Evolutionary conservation across 805 yeast species (phyloP), one percentile per base, ranked within the genome.

Genomic region (Scheffersomyces ergatensis): DNA sequence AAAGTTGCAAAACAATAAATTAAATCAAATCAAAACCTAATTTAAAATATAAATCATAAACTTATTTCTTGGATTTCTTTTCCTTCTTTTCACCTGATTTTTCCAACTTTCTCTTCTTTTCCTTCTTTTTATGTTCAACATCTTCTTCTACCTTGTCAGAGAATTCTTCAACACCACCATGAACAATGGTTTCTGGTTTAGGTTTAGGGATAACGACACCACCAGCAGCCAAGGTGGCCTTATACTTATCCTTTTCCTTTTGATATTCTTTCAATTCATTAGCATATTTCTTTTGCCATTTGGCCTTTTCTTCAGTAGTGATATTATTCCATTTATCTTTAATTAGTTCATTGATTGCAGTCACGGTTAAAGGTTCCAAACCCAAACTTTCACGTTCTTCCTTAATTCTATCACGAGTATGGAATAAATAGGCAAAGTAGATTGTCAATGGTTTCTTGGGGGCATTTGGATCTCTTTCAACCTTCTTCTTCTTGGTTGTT

Each of bases 361-460:
- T 77, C 31, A 89, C 85, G 9, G 83, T 73, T 48, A 85, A 72
- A 9, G 87, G 78, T 13, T 84, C 77, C 52, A 74, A 70, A 25
- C 85, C 67, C 36, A 73, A 68, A 27, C 65, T 65, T 41, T 68
- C 74, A 56, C 95, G 77, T 47, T 85, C 89, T 39, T 77, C 82
- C 42, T 83, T 79, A 47, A 90, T 74, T 29, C 74, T 68, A 46
- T 83, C 85, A 55, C 96, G 82, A 49, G 81, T 77, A 49, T 79
- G 81, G 49, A 85, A 82, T 39, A 88, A 81, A 64, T 81, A 92
- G 32, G 74, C 72, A 62, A 92, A 86, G 69, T 82, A 90, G 34
- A 87, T 85, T 17, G 97, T 89, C 56, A 88, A 72, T 13, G 99
- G 98, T 57, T 89, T 89, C 74, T 87, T 89, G 44, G 99, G 99